A percentile compares a stretch with the other conserved stretches of the same genome.
phyloP scores from a whole-genome alignment of 2,329 filamentous ascomycete genomes.

The Colletotrichum abscissum region DNA sequence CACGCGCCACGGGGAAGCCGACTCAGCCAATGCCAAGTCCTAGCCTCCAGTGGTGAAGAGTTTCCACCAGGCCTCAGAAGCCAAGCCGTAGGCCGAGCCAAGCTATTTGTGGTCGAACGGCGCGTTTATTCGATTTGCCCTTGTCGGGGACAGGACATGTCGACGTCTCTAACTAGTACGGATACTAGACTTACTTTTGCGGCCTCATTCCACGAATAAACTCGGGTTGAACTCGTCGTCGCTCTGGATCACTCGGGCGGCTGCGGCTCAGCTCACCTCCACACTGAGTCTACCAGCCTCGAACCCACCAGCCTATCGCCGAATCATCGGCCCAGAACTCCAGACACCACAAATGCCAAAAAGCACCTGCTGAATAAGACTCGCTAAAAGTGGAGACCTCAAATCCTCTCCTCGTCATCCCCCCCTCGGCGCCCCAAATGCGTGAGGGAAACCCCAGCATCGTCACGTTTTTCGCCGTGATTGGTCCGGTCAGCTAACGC shows the following conservation, averaged over 20 bases:
- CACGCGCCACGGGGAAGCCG: conserved; percentile 34
- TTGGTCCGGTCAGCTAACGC: conserved; percentile 23
- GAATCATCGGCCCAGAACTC: neutral
- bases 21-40: conserved; percentile 30
- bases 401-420: conserved; percentile 24
- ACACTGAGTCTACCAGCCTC: neutral
- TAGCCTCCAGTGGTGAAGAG: conserved; percentile 11
- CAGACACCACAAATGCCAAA: neutral
- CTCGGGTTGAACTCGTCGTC: neutral
- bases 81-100: conserved; percentile 25
- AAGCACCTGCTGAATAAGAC: conserved; percentile 30
- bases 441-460: conserved; percentile 12
- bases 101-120: conserved; percentile 10
- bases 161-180: neutral
- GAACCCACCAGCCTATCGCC: neutral
- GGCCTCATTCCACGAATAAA: no score
- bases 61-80: conserved; percentile 9
- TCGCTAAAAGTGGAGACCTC: conserved; percentile 17
- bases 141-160: neutral
- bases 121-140: conserved; percentile 2
- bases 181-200: neutral
- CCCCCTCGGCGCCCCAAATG: conserved; percentile 9
- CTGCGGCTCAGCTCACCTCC: neutral
- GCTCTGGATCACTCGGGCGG: conserved; percentile 8
- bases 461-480: conserved; percentile 17